A percentile compares a stretch with the other conserved stretches of the same genome.
Evolutionary conservation across 768 basidiomycete species (phyloP).

Genomic region (Kwoniella mangroviensis): DNA sequence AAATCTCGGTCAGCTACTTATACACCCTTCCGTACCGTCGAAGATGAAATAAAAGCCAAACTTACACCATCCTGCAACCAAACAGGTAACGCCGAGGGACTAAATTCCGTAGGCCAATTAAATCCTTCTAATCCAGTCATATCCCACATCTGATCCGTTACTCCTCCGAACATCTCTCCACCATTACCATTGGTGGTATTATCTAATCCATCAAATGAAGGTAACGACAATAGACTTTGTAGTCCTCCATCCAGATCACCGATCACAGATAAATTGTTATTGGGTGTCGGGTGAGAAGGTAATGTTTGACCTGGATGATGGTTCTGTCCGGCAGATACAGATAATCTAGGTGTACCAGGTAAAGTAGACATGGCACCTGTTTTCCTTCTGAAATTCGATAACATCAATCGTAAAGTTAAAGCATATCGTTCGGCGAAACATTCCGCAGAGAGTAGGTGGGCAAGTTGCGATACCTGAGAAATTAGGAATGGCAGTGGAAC

Average conservation of each 20-base stretch:
- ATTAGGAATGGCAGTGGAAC: constrained; percentile 77
- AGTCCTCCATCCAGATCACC: constrained; percentile 42
- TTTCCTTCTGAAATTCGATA: constrained; percentile 87
- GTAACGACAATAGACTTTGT: constrained; percentile 44
- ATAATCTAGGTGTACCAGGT: constrained; percentile 47
- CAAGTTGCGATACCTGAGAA: constrained; percentile 84
- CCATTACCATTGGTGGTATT: constrained; percentile 22
- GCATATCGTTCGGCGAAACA: constrained; percentile 94
- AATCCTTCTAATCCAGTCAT: constrained; percentile 74
- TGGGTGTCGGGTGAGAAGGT: constrained; percentile 7
- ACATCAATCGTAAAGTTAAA: constrained; percentile 87
- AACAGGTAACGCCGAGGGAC: constrained; percentile 77
- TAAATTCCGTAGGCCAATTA: constrained; percentile 69
- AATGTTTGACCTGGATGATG: constrained; percentile 18
- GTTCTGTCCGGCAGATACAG: neutral
- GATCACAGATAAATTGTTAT: constrained; percentile 2
- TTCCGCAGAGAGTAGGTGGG: constrained; percentile 79
- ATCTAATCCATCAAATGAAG: constrained; percentile 13
- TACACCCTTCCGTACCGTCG: constrained; percentile 4
- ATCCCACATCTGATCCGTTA: constrained; percentile 20
- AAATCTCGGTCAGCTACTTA: constrained; percentile 14
- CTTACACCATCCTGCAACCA: constrained; percentile 91
- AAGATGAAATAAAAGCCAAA: constrained; percentile 21
- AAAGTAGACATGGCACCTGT: constrained; percentile 65
- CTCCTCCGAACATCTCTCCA: constrained; percentile 3